Percentiles rank a stretch among this genome's conserved stretches.
phyloP scores from a whole-genome alignment of 495 filamentous ascomycete species.

The Rostrohypoxylon terebratum region DNA sequence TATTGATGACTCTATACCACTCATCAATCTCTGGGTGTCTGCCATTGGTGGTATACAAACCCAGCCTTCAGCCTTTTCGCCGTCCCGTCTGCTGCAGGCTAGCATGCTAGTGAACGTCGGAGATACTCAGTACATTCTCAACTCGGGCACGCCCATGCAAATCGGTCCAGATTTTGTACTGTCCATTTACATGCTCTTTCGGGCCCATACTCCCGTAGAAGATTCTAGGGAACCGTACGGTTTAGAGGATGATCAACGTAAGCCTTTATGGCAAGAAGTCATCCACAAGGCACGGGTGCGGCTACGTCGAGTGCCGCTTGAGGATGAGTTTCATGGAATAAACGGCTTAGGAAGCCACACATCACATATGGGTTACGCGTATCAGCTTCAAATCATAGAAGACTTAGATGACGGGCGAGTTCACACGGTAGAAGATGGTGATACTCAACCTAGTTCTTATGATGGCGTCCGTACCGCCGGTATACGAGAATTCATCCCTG shows the following conservation, averaged over 20 bases:
- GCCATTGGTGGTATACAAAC: constrained; percentile 84
- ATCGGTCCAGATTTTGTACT: constrained; percentile 89
- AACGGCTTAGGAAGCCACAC: constrained; percentile 37
- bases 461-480: constrained; percentile 81
- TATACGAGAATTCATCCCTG: constrained; percentile 83
- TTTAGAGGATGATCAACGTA: constrained; percentile 64
- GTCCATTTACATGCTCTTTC: constrained; percentile 97
- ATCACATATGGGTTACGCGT: constrained; percentile 71
- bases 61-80: constrained; percentile 64
- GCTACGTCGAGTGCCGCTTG: constrained; percentile 67
- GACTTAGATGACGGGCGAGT: constrained; percentile 92
- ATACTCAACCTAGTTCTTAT: constrained; percentile 68
- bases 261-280: constrained; percentile 96
- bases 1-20: constrained; percentile 93
- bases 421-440: constrained; percentile 79
- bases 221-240: constrained; percentile 59
- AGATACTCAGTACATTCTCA: constrained; percentile 82
- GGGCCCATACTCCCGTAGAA: constrained; percentile 68
- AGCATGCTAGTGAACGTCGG: constrained; percentile 91
- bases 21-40: constrained; percentile 95
- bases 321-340: constrained; percentile 46
- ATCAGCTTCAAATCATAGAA: constrained; percentile 89
- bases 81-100: constrained; percentile 90
- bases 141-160: constrained; percentile 74
- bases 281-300: constrained; percentile 93